These are phyloP conservation scores for Chytriomyces confervae DNA, from an alignment of 192 early-diverging fungal species.

Conservation along the genomic window DNA sequence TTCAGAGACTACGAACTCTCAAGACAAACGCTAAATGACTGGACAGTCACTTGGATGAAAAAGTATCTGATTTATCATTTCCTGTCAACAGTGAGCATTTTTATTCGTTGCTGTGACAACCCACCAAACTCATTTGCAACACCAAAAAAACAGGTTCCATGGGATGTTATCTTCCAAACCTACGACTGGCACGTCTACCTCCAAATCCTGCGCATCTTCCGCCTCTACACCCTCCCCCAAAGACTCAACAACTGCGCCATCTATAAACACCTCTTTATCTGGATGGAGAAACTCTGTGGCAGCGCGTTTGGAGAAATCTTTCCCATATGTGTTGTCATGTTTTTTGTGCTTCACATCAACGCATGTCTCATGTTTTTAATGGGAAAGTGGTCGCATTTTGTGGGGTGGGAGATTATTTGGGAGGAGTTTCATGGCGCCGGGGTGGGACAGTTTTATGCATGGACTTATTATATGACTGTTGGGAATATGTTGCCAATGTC, in stretches of 20 bases:
- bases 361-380: conserved; percentile 24
- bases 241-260: not conserved
- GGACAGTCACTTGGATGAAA: conserved; percentile 10
- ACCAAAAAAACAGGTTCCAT: conserved; percentile 16
- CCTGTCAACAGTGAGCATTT: not conserved
- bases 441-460: conserved; percentile 6
- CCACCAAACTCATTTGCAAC: not conserved
- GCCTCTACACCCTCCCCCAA: not conserved
- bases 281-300: not conserved
- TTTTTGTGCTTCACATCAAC: conserved; percentile 17
- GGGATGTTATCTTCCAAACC: conserved; percentile 2
- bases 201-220: conserved; percentile 1
- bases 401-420: conserved; percentile 18
- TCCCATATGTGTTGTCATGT: conserved; percentile 14
- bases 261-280: not conserved
- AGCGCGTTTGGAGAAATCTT: not conserved
- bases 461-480: conserved; percentile 26
- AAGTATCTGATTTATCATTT: conserved; percentile 6
- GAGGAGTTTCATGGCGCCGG: not conserved
- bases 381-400: conserved; percentile 19
- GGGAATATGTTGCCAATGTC: conserved; percentile 32
- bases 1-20: conserved; percentile 28
- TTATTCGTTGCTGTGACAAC: not conserved
- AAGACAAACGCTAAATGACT: not conserved
- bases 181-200: not conserved